These are phyloP conservation scores for Gaertneriomyces semiglobifer DNA, from an alignment of 192 early-diverging fungal species.

Conservation along the genomic window DNA sequence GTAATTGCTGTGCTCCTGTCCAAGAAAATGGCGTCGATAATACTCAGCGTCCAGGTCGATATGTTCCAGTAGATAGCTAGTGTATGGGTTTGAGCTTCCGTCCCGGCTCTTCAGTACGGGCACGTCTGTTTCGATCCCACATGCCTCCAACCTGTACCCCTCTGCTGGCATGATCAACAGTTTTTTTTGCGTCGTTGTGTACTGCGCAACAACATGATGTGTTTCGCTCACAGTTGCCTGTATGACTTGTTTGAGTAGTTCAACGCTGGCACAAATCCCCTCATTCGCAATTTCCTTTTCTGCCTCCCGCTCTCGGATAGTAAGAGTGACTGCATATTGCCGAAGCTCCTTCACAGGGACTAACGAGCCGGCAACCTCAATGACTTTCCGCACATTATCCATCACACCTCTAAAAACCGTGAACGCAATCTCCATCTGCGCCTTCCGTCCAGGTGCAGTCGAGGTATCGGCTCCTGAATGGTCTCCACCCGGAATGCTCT, in stretches of 20 bases:
- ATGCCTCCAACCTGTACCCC: constrained; percentile 28
- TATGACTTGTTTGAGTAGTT: constrained; percentile 7
- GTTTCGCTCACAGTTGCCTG: constrained; percentile 12
- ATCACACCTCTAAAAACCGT: constrained; percentile 24
- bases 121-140: constrained; percentile 8
- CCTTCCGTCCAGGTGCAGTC: background rate
- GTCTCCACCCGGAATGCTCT: background rate
- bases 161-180: constrained; percentile 17
- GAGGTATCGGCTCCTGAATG: background rate
- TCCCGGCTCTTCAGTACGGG: background rate
- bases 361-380: constrained; percentile 12
- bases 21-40: constrained; percentile 32
- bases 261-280: constrained; percentile 11
- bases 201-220: constrained; percentile 7
- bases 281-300: constrained; percentile 14
- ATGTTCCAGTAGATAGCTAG: constrained; percentile 27
- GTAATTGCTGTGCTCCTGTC: constrained; percentile 28
- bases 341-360: constrained; percentile 10
- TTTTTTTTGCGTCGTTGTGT: constrained; percentile 17
- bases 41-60: constrained; percentile 28
- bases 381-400: constrained; percentile 16
- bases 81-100: constrained; percentile 1
- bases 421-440: constrained; percentile 14
- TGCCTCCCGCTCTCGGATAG: constrained; percentile 13
- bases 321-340: constrained; percentile 1